A percentile compares a stretch with the other conserved stretches of the same genome.
These are phyloP conservation scores for Imleria badia DNA, from an alignment of 768 basidiomycete genomes.

Conservation along the genomic window DNA sequence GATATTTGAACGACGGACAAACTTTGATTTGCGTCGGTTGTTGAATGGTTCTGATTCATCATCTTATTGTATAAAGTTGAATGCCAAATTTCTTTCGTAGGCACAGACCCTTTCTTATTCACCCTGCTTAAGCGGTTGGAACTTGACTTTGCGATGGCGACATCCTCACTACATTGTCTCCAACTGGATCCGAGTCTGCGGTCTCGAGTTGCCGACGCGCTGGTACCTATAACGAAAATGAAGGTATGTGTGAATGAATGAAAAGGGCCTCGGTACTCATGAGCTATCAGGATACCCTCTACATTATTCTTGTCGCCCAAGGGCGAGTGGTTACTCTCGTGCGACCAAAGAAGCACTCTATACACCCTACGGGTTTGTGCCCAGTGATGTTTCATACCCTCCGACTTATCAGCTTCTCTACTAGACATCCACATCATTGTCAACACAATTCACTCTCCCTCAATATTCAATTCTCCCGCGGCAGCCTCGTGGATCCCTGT, in stretches of 20 bases:
- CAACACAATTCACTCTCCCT: constrained; percentile 85
- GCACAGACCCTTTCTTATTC: constrained; percentile 78
- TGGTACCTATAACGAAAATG: constrained; percentile 80
- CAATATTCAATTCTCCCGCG: constrained; percentile 72
- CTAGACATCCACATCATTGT: constrained; percentile 86
- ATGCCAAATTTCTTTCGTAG: constrained; percentile 37
- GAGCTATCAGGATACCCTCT: constrained; percentile 73
- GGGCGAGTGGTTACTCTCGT: constrained; percentile 83
- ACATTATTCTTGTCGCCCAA: constrained; percentile 80
- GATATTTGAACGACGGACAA: constrained; percentile 86
- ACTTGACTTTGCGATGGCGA: constrained; percentile 77
- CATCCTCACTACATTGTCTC: constrained; percentile 78
- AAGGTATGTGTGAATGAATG: constrained; percentile 49
- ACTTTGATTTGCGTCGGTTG: constrained; percentile 84
- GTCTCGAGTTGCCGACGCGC: constrained; percentile 70
- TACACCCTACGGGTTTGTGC: constrained; percentile 83
- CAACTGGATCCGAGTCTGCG: constrained; percentile 69
- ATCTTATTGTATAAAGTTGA: background rate
- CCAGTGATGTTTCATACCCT: background rate
- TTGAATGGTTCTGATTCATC: constrained; percentile 51
- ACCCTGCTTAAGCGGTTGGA: constrained; percentile 72
- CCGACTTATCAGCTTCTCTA: background rate
- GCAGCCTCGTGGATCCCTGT: constrained; percentile 93
- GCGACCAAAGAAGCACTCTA: constrained; percentile 88
- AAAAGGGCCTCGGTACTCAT: background rate